Evolutionary conservation across 2,329 filamentous ascomycete genomes (phyloP).

Genomic region (Aspergillus nomiae): DNA sequence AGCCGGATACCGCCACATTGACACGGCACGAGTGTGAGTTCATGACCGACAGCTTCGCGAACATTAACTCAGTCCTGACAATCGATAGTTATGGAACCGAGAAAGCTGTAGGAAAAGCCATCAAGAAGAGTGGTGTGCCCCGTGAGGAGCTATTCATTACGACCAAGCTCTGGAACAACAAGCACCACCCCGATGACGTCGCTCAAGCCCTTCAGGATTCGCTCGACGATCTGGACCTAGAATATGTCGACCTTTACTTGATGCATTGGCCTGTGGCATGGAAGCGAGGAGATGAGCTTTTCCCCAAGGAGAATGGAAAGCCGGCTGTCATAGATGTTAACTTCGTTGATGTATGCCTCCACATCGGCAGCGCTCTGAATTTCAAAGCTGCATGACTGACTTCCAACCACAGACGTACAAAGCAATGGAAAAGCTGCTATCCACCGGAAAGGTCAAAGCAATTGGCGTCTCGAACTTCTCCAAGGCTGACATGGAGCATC

Average conservation of each 20-base stretch:
- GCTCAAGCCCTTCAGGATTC: constrained; percentile 62
- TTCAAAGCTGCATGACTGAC: background rate
- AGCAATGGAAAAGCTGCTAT: constrained; percentile 49
- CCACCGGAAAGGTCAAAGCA: constrained; percentile 48
- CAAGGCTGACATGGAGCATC: constrained; percentile 49
- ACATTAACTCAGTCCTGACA: constrained; percentile 2
- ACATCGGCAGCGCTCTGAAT: background rate
- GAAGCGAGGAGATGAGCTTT: constrained; percentile 48
- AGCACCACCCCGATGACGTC: constrained; percentile 63
- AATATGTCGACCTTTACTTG: constrained; percentile 70
- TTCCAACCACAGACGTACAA: constrained; percentile 47
- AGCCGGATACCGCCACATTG: constrained; percentile 59
- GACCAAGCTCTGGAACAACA: constrained; percentile 69
- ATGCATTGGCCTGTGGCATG: constrained; percentile 68
- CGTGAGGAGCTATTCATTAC: constrained; percentile 67
- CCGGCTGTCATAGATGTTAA: constrained; percentile 47
- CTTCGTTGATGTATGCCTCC: constrained; percentile 47
- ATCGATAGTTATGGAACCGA: constrained; percentile 62
- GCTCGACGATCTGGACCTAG: constrained; percentile 63
- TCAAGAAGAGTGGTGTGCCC: constrained; percentile 65
- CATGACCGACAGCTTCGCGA: background rate
- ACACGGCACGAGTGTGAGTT: constrained; percentile 50
- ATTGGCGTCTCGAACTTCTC: constrained; percentile 59
- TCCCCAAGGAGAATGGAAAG: constrained; percentile 51
- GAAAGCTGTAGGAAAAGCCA: constrained; percentile 64